A percentile compares a stretch with the other conserved stretches of the same genome.
These are phyloP conservation scores for Penstemon eatonii DNA, from an alignment of 257 asterid genomes.

Conservation along the genomic window DNA sequence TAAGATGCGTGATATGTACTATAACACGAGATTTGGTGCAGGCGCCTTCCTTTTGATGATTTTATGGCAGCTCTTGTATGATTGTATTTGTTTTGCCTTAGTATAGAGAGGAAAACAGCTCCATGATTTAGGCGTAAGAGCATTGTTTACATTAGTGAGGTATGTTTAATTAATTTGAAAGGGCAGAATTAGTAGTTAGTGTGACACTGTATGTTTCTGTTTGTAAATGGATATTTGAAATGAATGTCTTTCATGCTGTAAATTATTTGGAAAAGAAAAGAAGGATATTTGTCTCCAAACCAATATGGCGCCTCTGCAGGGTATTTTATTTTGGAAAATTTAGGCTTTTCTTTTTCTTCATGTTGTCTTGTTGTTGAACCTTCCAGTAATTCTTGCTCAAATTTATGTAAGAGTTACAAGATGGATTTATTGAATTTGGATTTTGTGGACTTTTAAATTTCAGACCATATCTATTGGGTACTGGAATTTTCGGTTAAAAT, in stretches of 20 bases:
- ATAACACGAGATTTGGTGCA: background rate
- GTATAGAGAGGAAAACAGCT: conserved; percentile 7
- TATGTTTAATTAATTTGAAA: conserved; percentile 19
- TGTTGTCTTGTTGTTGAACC: background rate
- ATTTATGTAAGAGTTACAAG: too few species aligned
- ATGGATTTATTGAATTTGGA: too few species aligned
- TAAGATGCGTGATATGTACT: background rate
- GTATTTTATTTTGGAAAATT: background rate
- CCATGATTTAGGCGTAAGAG: conserved; percentile 4
- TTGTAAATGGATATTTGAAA: conserved; percentile 9
- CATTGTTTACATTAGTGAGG: background rate
- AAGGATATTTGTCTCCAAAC: background rate
- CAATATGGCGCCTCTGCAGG: background rate
- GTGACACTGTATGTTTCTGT: conserved; percentile 14
- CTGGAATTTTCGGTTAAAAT: too few species aligned
- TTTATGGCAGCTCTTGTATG: conserved; percentile 10
- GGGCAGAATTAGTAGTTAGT: conserved; percentile 1
- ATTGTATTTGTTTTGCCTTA: conserved; percentile 17
- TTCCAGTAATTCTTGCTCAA: background rate
- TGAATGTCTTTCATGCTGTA: background rate
- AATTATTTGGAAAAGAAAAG: background rate
- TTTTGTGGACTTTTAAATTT: too few species aligned
- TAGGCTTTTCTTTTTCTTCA: background rate
- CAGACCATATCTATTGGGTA: too few species aligned
- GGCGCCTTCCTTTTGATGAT: background rate